Conservation (phyloP, 1,284 basidiomycete species). For the Rhizoctonia solani region DNA sequence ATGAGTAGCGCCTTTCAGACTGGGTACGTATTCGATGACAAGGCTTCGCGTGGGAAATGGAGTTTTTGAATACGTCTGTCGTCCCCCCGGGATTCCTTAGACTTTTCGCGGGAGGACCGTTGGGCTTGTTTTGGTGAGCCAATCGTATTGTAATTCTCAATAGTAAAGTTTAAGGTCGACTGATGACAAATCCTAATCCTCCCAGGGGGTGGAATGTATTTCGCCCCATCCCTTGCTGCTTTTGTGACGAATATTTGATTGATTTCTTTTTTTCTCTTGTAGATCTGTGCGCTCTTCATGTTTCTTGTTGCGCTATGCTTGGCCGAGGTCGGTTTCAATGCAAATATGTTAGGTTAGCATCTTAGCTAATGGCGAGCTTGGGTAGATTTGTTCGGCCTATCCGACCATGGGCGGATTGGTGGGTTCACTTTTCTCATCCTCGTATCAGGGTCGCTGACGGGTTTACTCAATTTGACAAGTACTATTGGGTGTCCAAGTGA, state of each 20-base stretch:
- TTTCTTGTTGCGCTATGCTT: conserved; percentile 59
- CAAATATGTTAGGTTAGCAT: not conserved
- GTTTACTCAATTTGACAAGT: conserved; percentile 9
- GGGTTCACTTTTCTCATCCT: conserved; percentile 41
- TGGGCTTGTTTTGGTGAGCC: conserved; percentile 56
- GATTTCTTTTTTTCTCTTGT: conserved; percentile 11
- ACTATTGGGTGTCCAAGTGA: conserved; percentile 36
- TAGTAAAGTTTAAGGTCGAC: not conserved
- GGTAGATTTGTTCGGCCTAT: conserved; percentile 1
- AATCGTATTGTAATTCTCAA: not conserved
- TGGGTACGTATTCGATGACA: conserved; percentile 49
- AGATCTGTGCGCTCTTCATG: conserved; percentile 66
- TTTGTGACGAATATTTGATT: not conserved
- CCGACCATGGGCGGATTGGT: conserved; percentile 47
- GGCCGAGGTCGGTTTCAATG: conserved; percentile 48
- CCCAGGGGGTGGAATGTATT: conserved; percentile 62
- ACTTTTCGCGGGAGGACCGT: conserved; percentile 53
- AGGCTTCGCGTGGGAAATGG: conserved; percentile 23
- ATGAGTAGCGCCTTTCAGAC: conserved; percentile 65
- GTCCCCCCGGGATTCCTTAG: too few species aligned
- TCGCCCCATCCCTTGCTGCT: conserved; percentile 26
- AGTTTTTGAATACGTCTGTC: not conserved
- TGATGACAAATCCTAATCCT: not conserved
- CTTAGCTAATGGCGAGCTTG: not conserved
- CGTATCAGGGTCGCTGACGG: not conserved